These are phyloP conservation scores for Mortierella antarctica DNA, from an alignment of 192 early-diverging fungal genomes.

Conservation along the genomic window DNA sequence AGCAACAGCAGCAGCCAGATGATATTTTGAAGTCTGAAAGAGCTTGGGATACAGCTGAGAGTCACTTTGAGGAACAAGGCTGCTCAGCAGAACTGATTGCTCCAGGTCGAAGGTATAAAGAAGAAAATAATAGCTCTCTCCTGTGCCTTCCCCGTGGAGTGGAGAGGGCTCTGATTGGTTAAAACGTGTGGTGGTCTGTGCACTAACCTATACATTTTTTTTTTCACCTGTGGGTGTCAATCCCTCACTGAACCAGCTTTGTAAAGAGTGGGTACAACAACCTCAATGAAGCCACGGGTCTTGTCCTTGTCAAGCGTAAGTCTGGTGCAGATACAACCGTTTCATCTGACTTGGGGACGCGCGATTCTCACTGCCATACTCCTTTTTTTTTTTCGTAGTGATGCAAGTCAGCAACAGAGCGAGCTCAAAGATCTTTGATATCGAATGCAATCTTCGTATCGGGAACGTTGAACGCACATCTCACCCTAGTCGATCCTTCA, in stretches of 20 bases:
- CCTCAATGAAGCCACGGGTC: constrained; percentile 39
- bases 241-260: constrained; percentile 1
- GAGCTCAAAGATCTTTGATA: constrained; percentile 37
- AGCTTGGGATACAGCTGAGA: constrained; percentile 31
- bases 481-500: constrained; percentile 44
- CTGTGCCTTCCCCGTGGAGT: no score
- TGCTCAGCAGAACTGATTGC: background rate
- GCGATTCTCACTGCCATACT: background rate
- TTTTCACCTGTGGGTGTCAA: background rate
- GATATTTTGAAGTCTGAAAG: constrained; percentile 11
- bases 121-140: no score
- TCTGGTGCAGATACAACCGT: background rate
- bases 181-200: background rate
- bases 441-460: constrained; percentile 41
- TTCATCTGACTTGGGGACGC: background rate
- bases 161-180: no score
- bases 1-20: background rate
- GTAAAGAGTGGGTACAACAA: constrained; percentile 33
- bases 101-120: background rate
- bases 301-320: constrained; percentile 46
- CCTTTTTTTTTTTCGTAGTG: constrained; percentile 8
- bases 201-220: background rate
- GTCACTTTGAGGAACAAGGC: background rate
- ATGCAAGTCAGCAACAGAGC: constrained; percentile 48
- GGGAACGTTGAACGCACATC: constrained; percentile 33